phyloP scores from a whole-genome alignment of 106 monocot species.

The Dendrobium nobile region DNA sequence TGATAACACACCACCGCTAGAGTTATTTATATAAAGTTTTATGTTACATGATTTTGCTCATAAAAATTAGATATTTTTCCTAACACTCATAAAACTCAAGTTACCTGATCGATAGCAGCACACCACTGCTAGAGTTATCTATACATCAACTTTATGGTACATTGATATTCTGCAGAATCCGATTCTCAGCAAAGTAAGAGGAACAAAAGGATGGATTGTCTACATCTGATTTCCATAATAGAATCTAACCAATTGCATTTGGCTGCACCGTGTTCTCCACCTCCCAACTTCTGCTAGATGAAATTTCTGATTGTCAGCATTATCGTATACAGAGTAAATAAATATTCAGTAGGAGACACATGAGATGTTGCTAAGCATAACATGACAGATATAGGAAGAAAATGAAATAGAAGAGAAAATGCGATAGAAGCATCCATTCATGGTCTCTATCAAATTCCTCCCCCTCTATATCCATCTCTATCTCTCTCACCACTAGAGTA shows the following conservation, averaged over 20 bases:
- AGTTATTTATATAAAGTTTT: no score
- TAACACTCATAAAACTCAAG: background rate
- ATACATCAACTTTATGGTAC: background rate
- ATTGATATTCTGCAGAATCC: background rate
- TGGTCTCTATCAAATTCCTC: no score
- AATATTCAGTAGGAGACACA: no score
- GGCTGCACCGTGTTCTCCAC: slow-evolving; percentile 52
- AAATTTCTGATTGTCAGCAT: background rate
- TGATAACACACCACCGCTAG: no score
- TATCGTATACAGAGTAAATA: background rate
- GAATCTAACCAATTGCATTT: slow-evolving; percentile 52
- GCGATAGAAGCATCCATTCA: no score
- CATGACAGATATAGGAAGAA: no score
- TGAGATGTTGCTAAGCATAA: no score
- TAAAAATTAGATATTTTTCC: background rate
- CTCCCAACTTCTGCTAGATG: slow-evolving; percentile 55
- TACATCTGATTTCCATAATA: slow-evolving; percentile 1
- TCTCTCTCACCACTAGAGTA: no score
- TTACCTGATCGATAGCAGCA: background rate
- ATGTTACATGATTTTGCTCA: no score
- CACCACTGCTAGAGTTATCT: background rate
- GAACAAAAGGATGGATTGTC: background rate
- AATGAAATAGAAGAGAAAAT: no score
- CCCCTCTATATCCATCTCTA: no score
- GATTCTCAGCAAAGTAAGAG: background rate